Evolutionary conservation across 352 stramenopile species (phyloP).

Genomic region (Thalassiosira hispida): DNA sequence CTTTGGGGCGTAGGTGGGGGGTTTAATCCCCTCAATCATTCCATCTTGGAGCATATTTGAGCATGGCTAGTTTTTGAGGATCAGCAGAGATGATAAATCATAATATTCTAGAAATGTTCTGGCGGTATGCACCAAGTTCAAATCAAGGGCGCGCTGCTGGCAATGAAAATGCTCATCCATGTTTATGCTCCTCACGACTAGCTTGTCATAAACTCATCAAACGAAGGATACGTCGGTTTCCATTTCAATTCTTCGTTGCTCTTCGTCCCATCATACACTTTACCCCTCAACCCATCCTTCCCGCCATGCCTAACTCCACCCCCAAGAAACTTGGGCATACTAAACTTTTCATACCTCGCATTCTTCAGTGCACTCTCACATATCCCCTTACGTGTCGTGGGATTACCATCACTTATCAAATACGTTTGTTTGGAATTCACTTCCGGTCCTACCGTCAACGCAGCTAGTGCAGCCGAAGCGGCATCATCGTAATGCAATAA

Average conservation of each 20-base stretch:
- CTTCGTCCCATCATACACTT: constrained; percentile 78
- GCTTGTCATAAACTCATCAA: constrained; percentile 78
- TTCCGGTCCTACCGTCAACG: constrained; percentile 54
- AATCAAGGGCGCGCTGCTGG: too few species aligned
- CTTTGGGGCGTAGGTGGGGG: too few species aligned
- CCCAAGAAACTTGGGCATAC: constrained; percentile 71
- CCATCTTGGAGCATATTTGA: not conserved
- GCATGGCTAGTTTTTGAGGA: not conserved
- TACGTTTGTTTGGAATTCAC: constrained; percentile 63
- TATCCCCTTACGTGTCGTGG: constrained; percentile 72
- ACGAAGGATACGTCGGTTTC: constrained; percentile 76
- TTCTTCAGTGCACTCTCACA: constrained; percentile 78
- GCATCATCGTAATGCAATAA: constrained; percentile 85
- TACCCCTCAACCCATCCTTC: constrained; percentile 59
- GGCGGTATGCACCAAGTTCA: too few species aligned
- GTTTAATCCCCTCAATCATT: too few species aligned
- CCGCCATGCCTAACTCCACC: constrained; percentile 26
- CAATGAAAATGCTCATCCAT: too few species aligned
- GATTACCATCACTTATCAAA: constrained; percentile 83
- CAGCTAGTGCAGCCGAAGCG: constrained; percentile 63
- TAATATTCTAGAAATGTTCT: too few species aligned
- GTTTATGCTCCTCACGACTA: constrained; percentile 13
- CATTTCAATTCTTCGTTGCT: constrained; percentile 72
- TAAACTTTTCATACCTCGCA: constrained; percentile 50
- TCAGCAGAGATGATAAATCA: too few species aligned